A percentile compares a stretch with the other conserved stretches of the same genome.
Conservation (phyloP, 129 eudicot species). For the Cynara cardunculus region DNA sequence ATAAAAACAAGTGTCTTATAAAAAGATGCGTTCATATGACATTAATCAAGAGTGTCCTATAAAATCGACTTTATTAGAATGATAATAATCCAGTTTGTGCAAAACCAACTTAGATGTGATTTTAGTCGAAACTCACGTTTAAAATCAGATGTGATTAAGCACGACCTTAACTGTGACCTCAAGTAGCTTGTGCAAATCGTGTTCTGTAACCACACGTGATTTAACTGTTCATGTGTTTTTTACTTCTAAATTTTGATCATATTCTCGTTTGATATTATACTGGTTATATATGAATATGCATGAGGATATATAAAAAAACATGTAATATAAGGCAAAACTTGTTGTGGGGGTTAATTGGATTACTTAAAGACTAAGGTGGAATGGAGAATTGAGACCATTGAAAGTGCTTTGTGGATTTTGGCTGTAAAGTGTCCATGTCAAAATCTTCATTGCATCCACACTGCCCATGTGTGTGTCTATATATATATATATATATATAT, state of each 20-base stretch:
- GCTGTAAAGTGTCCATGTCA: neutral
- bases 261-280: neutral
- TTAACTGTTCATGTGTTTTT: neutral
- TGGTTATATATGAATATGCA: no score
- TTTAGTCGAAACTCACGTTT: neutral
- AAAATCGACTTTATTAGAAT: no score
- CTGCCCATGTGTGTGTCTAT: conserved; percentile 23
- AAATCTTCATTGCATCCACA: conserved; percentile 31
- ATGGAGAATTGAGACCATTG: conserved; percentile 1
- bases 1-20: no score
- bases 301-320: no score
- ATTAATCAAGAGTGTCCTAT: no score
- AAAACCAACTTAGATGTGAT: neutral
- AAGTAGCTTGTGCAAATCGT: neutral
- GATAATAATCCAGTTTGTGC: no score
- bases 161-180: no score
- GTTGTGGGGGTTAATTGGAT: neutral
- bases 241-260: neutral
- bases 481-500: neutral
- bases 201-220: neutral
- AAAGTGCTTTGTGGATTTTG: neutral
- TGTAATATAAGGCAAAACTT: neutral
- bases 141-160: no score
- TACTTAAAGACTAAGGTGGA: conserved; percentile 4
- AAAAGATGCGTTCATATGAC: no score